A percentile compares a stretch with the other conserved stretches of the same genome.
Conservation (phyloP, 139 green algal species). For the Chlorella vulgaris region DNA sequence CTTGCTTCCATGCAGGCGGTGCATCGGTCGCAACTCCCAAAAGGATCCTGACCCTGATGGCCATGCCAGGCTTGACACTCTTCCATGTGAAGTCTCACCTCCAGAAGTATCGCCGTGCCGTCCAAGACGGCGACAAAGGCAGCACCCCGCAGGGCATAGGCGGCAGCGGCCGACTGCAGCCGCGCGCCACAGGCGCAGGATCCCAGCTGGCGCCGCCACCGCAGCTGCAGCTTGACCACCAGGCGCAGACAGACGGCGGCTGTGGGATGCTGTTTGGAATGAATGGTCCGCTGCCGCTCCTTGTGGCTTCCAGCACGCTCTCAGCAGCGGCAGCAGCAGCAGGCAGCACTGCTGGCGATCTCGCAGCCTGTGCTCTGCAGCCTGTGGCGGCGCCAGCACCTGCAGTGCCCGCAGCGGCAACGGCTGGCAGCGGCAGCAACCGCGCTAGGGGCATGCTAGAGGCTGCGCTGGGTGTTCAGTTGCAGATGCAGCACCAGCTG, state of each 20-base stretch:
- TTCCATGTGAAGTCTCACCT: constrained; percentile 74
- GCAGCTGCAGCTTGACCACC: background rate
- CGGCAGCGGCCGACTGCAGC: too few species aligned
- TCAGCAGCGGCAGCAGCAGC: background rate
- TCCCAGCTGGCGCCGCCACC: background rate
- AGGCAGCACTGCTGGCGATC: background rate
- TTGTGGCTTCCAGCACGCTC: too few species aligned
- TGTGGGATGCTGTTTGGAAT: too few species aligned
- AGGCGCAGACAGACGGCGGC: too few species aligned
- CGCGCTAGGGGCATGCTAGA: background rate
- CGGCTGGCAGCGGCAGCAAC: background rate
- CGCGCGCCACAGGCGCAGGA: too few species aligned
- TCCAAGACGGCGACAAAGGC: background rate
- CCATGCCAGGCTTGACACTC: constrained; percentile 58
- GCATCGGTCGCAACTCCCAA: constrained; percentile 60
- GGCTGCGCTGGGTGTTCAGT: background rate
- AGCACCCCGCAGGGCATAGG: background rate
- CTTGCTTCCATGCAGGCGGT: constrained; percentile 34
- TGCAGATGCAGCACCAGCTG: background rate
- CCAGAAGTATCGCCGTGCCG: constrained; percentile 53
- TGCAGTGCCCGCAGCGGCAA: background rate
- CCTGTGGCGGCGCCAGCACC: background rate
- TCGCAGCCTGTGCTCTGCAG: background rate
- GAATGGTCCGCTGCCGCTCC: too few species aligned
- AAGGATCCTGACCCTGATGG: constrained; percentile 57